Evolutionary conservation across 768 basidiomycete species (phyloP), one percentile per base, ranked within the genome.

Genomic region (Trametes gibbosa): DNA sequence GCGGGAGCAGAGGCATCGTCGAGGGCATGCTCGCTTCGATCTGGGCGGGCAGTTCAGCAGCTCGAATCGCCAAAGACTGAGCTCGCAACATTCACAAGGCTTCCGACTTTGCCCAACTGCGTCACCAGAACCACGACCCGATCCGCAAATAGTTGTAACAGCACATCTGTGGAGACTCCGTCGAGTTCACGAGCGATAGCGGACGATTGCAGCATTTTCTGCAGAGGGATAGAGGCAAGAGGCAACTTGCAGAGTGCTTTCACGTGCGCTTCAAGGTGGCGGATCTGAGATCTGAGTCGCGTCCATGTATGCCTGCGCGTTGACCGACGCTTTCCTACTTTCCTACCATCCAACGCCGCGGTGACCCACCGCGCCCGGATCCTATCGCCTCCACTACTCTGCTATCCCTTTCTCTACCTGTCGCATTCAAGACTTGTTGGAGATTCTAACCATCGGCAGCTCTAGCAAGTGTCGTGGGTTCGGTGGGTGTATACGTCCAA

Each of bases 101-200:
- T 85, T 56, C 95, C 95, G 13, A 96, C 87, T 82, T 94, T 95
- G 39, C 91, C 90, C 61, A 92, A 70, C 72, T 98, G 95, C 1
- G 93, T 95, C 53, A 98, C 79, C 23, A 97, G 77, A n/a, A 97
- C 86, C 19, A 98, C 77, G 13, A 84, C 76, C 24, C 92, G 81
- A 74, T 98, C 95, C 53, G 83, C 81, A 69, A 84, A 98, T 0
- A 77, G 76, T 66, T 97, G 93, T 7, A 95, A 69, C 45, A 95
- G 64, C 16, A 97, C 74, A 54, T 95, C 86, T 2, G 92, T 97
- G 17, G 69, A 73, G 13, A 78, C 73, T 13, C 83, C 89, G 43
- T 81, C 69, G 12, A 95, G 66, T 5, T 77, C 68, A 39, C 79
- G 75, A 9, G 80, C 78, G 23, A 79, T 72, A 58, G 87, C 85